phyloP scores from a whole-genome alignment of 2,329 filamentous ascomycete genomes.

The Acephala macrosclerotiorum region DNA sequence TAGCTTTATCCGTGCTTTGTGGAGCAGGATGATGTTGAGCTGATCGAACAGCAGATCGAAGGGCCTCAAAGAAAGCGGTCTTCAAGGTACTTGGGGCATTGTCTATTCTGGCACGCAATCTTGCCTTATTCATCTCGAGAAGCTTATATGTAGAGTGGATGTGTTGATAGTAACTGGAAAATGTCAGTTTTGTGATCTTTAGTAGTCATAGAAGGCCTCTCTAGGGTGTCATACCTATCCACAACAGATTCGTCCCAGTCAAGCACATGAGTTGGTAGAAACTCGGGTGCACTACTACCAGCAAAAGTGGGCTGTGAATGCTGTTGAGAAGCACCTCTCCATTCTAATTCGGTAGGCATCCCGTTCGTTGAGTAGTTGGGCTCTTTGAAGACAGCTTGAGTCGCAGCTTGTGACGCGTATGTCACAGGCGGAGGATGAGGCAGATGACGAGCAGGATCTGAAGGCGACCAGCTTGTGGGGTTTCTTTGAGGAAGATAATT shows the following conservation, averaged over 20 bases:
- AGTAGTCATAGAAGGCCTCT: not conserved
- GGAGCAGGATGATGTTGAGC: slow-evolving; percentile 43
- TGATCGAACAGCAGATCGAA: slow-evolving; percentile 65
- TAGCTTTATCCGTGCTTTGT: slow-evolving; percentile 49
- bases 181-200: slow-evolving; percentile 31
- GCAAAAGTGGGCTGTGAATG: slow-evolving; percentile 38
- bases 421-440: slow-evolving; percentile 28
- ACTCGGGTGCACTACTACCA: slow-evolving; percentile 38
- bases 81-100: slow-evolving; percentile 64
- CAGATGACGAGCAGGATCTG: slow-evolving; percentile 36
- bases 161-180: slow-evolving; percentile 64
- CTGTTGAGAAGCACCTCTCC: slow-evolving; percentile 42
- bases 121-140: slow-evolving; percentile 62
- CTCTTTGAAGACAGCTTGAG: slow-evolving; percentile 36
- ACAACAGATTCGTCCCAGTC: slow-evolving; percentile 55
- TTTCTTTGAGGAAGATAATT: slow-evolving; percentile 47
- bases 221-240: slow-evolving; percentile 45
- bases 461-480: slow-evolving; percentile 33
- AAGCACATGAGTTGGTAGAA: slow-evolving; percentile 39
- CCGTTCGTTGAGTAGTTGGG: slow-evolving; percentile 43
- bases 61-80: slow-evolving; percentile 69
- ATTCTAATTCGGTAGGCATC: slow-evolving; percentile 40
- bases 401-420: slow-evolving; percentile 26
- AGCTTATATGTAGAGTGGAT: slow-evolving; percentile 75
- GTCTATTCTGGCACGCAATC: slow-evolving; percentile 62